A percentile compares a stretch with the other conserved stretches of the same genome.
phyloP scores from a whole-genome alignment of 192 early-diverging fungal species.

The Gaertneriomyces sp. region DNA sequence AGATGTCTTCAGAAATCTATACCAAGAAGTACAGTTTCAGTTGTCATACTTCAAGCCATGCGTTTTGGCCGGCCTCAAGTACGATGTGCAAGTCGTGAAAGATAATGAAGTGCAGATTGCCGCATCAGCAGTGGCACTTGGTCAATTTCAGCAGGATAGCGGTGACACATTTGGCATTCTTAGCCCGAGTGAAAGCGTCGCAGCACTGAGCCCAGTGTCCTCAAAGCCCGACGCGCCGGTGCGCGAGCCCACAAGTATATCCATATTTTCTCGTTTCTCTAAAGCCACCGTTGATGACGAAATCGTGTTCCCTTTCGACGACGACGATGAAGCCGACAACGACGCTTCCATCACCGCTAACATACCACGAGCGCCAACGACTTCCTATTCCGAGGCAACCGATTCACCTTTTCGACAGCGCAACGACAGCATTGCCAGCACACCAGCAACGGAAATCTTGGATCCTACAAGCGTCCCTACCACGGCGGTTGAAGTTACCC shows the following conservation, averaged over 20 bases:
- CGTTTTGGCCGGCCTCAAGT: slow-evolving; percentile 60
- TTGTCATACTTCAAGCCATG: slow-evolving; percentile 62
- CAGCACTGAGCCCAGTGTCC: not conserved
- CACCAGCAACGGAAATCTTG: slow-evolving; percentile 2
- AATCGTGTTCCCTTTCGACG: slow-evolving; percentile 8
- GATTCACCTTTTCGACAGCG: not conserved
- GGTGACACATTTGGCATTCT: not conserved
- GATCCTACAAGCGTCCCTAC: slow-evolving; percentile 30
- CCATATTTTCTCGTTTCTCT: not conserved
- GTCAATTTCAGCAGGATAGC: slow-evolving; percentile 19
- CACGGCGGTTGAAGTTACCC: slow-evolving; percentile 61
- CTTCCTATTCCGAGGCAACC: not conserved
- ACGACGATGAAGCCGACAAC: slow-evolving; percentile 5
- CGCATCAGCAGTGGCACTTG: slow-evolving; percentile 59
- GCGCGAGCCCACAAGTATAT: not conserved
- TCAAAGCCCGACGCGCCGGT: not conserved
- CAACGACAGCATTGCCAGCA: not conserved
- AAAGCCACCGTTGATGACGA: not conserved
- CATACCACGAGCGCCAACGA: not conserved
- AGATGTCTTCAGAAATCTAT: slow-evolving; percentile 58
- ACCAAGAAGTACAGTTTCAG: slow-evolving; percentile 62
- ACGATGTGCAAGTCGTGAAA: slow-evolving; percentile 60
- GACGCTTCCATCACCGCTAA: not conserved
- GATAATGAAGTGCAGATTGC: slow-evolving; percentile 62
- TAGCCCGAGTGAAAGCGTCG: not conserved